Evolutionary conservation across 1,284 basidiomycete species (phyloP), one percentile per base, ranked within the genome.

Genomic region (Ustilago tritici): DNA sequence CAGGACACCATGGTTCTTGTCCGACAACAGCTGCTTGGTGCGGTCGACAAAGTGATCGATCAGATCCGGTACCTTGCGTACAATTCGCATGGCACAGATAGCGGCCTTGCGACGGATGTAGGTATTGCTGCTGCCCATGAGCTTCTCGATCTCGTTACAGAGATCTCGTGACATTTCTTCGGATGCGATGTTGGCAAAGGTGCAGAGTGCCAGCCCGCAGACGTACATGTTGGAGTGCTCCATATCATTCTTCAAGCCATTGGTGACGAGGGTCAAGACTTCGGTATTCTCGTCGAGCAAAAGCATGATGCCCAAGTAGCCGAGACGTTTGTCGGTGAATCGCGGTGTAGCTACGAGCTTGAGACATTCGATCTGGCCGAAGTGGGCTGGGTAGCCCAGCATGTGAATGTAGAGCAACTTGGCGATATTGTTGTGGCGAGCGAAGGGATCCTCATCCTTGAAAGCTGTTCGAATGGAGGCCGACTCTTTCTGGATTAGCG

Each of bases 41-140:
- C 95, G 95, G 58, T 90, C 85, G 55, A 92, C 90, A 87, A 98
- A 99, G 87, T 98, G 95, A 87, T 98, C 95, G 54, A 93, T 90
- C 32, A 99, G 91, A 80, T 99, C 97, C 2, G 97, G 97, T 4
- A 98, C 96, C 88, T 96, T 95, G 86, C 95, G 94, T 57, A 99
- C 92, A 65, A 99, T 93, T 46, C 97, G 91, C 63, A 98, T 89
- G n/a, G 96, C 97, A 87, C 97, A 99, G 15, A 99, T 90, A 4
- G 96, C 93, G 53, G 97, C 96, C 94, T 99, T 99, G 87, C 98
- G 98, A 65, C 97, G 93, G 77, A 99, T 98, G 87, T 99, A 99
- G 8, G 96, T 95, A 87, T 99, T 99, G 83, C 93, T 96, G 55
- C 95, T 97, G 11, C 96, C 96, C 75, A 99, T 89, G 8, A 99